These are phyloP conservation scores for Schrenkiella parvula DNA, from an alignment of 345 rosid species.

Conservation along the genomic window DNA sequence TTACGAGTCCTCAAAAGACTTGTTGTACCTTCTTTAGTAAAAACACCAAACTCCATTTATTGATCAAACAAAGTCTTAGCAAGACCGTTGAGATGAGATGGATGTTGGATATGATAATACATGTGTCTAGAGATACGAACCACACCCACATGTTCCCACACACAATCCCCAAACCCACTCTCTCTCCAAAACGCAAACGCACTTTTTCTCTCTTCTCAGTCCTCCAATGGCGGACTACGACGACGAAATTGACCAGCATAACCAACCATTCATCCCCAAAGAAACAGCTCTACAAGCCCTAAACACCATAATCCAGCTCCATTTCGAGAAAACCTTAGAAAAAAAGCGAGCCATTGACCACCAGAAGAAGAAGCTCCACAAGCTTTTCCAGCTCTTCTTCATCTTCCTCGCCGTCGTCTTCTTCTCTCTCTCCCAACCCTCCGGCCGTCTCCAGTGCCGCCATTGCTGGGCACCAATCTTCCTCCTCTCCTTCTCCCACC, in stretches of 20 bases:
- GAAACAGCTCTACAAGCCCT: slow-evolving; percentile 89
- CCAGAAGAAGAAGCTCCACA: slow-evolving; percentile 94
- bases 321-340: slow-evolving; percentile 94
- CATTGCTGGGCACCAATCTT: slow-evolving; percentile 86
- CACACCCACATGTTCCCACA: slow-evolving; percentile 25
- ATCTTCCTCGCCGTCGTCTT: slow-evolving; percentile 70
- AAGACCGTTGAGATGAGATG: slow-evolving; percentile 27
- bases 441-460: slow-evolving; percentile 75
- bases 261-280: slow-evolving; percentile 55
- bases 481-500: slow-evolving; percentile 79
- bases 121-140: slow-evolving; percentile 33
- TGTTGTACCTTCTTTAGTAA: not conserved
- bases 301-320: slow-evolving; percentile 94
- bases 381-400: slow-evolving; percentile 86
- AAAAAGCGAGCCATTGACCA: slow-evolving; percentile 91
- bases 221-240: slow-evolving; percentile 75
- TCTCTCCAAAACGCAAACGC: not conserved
- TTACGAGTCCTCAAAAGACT: not conserved
- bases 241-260: slow-evolving; percentile 39
- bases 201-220: not conserved
- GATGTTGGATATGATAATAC: slow-evolving; percentile 1
- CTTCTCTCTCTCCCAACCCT: slow-evolving; percentile 48
- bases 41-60: not conserved
- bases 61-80: not conserved
- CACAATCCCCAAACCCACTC: slow-evolving; percentile 2